Evolutionary conservation across 2,329 filamentous ascomycete genomes (phyloP).

Genomic region (Chrysoporthe deuterocubensis): DNA sequence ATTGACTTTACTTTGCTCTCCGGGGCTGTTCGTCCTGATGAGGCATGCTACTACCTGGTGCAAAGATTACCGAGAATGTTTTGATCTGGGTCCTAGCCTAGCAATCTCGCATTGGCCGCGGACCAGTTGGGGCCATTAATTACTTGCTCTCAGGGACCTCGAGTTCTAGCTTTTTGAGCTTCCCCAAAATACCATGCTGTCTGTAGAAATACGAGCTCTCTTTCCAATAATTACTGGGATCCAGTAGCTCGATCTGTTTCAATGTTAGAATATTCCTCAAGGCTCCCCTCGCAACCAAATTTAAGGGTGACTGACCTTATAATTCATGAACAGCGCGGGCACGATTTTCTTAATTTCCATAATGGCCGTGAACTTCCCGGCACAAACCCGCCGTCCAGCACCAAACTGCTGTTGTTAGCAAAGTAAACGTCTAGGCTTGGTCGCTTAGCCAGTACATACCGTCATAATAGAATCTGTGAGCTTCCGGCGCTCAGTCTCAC

Average conservation of each 20-base stretch:
- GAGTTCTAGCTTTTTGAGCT: not conserved
- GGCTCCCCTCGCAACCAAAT: not conserved
- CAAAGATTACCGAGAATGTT: not conserved
- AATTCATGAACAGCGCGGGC: constrained; percentile 4
- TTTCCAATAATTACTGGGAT: not conserved
- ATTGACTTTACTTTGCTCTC: not conserved
- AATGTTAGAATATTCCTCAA: not conserved
- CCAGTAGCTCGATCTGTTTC: not conserved
- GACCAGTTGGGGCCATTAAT: not conserved
- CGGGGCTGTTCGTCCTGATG: not conserved
- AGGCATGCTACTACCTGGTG: not conserved
- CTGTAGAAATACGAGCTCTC: constrained; percentile 2
- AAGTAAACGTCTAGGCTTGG: no score
- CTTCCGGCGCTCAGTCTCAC: constrained; percentile 11
- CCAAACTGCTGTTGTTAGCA: constrained; percentile 30
- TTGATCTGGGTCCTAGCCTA: no score
- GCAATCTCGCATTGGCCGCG: no score
- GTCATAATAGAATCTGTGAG: constrained; percentile 28
- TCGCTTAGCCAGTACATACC: constrained; percentile 18
- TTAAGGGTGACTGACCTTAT: not conserved
- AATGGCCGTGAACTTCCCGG: constrained; percentile 35
- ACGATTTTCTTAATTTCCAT: constrained; percentile 30
- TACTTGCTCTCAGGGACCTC: not conserved
- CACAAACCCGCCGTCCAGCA: constrained; percentile 34
- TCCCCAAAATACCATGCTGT: constrained; percentile 1